Conservation (phyloP, 768 basidiomycete species). For the Lactarius pseudohatsudake region DNA sequence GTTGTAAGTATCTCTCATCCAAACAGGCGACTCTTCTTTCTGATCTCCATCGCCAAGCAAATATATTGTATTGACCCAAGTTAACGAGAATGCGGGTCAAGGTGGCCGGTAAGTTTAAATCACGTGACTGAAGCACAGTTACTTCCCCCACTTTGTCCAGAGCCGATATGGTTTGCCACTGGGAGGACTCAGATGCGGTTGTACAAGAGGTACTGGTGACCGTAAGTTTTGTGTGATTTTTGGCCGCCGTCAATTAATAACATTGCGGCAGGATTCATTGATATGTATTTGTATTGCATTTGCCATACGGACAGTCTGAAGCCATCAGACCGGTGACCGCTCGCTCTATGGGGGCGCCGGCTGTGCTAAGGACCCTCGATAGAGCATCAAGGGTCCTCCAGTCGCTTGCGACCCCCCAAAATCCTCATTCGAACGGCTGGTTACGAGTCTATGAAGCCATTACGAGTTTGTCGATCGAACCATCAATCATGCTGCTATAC, state of each 20-base stretch:
- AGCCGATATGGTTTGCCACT: constrained; percentile 81
- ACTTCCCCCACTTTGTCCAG: constrained; percentile 38
- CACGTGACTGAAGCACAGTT: neutral
- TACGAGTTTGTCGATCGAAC: constrained; percentile 6
- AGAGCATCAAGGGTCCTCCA: too few species aligned
- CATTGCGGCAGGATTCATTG: constrained; percentile 57
- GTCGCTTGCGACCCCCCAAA: too few species aligned
- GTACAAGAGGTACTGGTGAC: constrained; percentile 78
- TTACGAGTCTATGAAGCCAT: constrained; percentile 26
- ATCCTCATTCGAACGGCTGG: too few species aligned
- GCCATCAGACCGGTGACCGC: neutral
- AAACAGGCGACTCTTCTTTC: constrained; percentile 2
- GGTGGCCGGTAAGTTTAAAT: constrained; percentile 66
- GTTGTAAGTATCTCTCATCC: constrained; percentile 48
- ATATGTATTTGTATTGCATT: constrained; percentile 67
- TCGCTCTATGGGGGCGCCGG: too few species aligned
- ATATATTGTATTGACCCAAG: constrained; percentile 83
- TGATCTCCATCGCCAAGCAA: constrained; percentile 50
- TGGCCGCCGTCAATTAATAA: constrained; percentile 17
- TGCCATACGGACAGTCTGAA: constrained; percentile 50
- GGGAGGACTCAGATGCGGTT: constrained; percentile 82
- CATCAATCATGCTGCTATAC: constrained; percentile 22
- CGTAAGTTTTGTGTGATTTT: constrained; percentile 46
- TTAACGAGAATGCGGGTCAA: constrained; percentile 81
- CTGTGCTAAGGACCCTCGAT: too few species aligned